These are phyloP conservation scores for Dioscorea cayenensis DNA, from an alignment of 116 monocot species.

Conservation along the genomic window DNA sequence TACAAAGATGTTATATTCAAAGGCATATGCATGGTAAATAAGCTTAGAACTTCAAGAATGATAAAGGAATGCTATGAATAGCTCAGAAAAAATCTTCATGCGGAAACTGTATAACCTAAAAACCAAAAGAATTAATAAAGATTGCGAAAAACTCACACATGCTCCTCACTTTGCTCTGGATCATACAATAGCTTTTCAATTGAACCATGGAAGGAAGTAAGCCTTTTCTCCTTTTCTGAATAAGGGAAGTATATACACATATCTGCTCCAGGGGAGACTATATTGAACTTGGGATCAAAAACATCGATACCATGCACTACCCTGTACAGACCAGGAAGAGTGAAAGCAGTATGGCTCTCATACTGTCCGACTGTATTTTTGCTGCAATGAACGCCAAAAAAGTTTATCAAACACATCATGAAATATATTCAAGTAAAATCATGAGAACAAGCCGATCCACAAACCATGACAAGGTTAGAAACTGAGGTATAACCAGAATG, in stretches of 20 bases:
- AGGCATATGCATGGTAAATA: no score
- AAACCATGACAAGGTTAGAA: no score
- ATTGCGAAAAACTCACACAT: slow-evolving; percentile 54
- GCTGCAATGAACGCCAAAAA: slow-evolving; percentile 33
- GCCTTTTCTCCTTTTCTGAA: slow-evolving; percentile 59
- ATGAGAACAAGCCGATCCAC: no score
- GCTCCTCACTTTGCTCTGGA: slow-evolving; percentile 64
- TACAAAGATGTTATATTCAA: no score
- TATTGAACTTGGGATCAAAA: slow-evolving; percentile 97
- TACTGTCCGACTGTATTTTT: slow-evolving; percentile 94
- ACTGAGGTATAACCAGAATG: no score
- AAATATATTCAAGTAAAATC: no score
- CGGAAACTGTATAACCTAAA: no score
- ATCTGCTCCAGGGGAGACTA: slow-evolving; percentile 95
- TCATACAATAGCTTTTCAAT: slow-evolving; percentile 68
- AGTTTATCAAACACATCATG: not conserved
- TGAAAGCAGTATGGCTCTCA: slow-evolving; percentile 82
- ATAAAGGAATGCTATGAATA: no score
- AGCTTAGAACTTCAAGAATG: no score
- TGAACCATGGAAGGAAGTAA: slow-evolving; percentile 75
- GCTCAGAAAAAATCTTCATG: no score
- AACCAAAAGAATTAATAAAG: no score
- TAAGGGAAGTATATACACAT: slow-evolving; percentile 77
- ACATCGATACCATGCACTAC: slow-evolving; percentile 94
- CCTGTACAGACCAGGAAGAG: slow-evolving; percentile 83